Evolutionary conservation across 2,329 filamentous ascomycete species (phyloP).

Genomic region (Diplocarpon mali): DNA sequence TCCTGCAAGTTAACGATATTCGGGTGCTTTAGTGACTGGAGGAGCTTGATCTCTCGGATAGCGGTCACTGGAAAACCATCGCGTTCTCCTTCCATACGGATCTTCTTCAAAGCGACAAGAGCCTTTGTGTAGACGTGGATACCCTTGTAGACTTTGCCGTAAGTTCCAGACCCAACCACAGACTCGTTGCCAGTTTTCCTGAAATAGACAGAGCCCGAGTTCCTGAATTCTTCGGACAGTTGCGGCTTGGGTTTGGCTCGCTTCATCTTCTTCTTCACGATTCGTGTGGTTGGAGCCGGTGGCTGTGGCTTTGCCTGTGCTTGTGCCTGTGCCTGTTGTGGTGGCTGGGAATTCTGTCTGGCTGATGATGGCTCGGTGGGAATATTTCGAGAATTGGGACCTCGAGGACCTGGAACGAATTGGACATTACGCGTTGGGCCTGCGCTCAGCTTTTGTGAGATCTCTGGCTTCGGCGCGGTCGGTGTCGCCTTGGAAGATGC

Average conservation of each 20-base stretch:
- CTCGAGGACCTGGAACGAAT: conserved; percentile 34
- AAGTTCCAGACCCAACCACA: conserved; percentile 89
- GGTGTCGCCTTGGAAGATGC: conserved; percentile 49
- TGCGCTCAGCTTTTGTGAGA: conserved; percentile 58
- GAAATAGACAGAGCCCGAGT: conserved; percentile 84
- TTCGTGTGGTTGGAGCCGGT: conserved; percentile 34
- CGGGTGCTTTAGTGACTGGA: conserved; percentile 73
- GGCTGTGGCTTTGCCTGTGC: not conserved
- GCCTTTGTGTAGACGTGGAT: conserved; percentile 82
- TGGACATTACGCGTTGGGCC: conserved; percentile 20
- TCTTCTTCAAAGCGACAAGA: conserved; percentile 77
- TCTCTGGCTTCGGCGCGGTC: conserved; percentile 49
- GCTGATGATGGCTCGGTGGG: conserved; percentile 44
- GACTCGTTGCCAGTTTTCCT: conserved; percentile 96
- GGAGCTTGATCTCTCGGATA: conserved; percentile 79
- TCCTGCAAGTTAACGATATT: conserved; percentile 79
- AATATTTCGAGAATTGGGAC: conserved; percentile 29
- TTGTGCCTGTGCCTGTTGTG: not conserved
- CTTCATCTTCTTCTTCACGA: conserved; percentile 57
- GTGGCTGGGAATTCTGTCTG: conserved; percentile 25
- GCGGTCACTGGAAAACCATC: conserved; percentile 89
- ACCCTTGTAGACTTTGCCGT: conserved; percentile 93
- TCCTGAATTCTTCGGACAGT: conserved; percentile 59
- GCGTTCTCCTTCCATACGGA: conserved; percentile 85
- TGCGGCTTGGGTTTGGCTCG: conserved; percentile 61